Base-by-base conservation (phyloP, 176 grass and related monocot genomes). In the Oryza meyeriana region DNA sequence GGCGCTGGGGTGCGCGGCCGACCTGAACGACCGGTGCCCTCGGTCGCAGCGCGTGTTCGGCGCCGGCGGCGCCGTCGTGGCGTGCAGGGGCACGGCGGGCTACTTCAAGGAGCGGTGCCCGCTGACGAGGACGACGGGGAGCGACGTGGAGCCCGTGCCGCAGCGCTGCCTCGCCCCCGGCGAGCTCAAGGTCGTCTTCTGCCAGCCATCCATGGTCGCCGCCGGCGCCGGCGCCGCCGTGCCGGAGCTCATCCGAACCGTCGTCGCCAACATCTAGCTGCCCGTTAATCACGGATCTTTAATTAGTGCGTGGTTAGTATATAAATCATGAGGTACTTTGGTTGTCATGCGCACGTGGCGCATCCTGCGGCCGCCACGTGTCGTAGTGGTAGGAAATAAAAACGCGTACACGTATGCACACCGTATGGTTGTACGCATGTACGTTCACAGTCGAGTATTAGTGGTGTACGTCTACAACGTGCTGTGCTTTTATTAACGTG, bases 101-200 rank as follows among this genome's bases (percentile, higher is more conserved):
- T 88, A 79, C 68, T 88, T 83, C 75, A 88, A 83, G 75, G 8
- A 28, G 9, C 29, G 17, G 44, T 89, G 79, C 88, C 87, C 87
- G 50, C 69, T 84, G 16, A 80, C 87, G 12, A 18, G 81, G 63
- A 84, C 77, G 76, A 85, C 64, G 22, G 2, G 17, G 12, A 3
- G 0, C 18, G 87, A 89, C 30, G 70, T 74, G 0, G 87, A 89
- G 87, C 76, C 87, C 62, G 87, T 85, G 30, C 70, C 71, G 76
- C 81, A 85, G 82, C 38, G 14, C 3, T 89, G 82, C 76, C 7
- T 31, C 9, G 81, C 28, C 12, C 87, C 87, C 2, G 69, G 87
- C 9, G 81, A 89, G 87, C 69, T 89, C 38, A 89, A 89, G 81
- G 4, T 89, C 87, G 76, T 85, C 62, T 89, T 89, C 81, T 89